These are phyloP conservation scores for Prunus armeniaca DNA, from an alignment of 306 rosid genomes.

Conservation along the genomic window DNA sequence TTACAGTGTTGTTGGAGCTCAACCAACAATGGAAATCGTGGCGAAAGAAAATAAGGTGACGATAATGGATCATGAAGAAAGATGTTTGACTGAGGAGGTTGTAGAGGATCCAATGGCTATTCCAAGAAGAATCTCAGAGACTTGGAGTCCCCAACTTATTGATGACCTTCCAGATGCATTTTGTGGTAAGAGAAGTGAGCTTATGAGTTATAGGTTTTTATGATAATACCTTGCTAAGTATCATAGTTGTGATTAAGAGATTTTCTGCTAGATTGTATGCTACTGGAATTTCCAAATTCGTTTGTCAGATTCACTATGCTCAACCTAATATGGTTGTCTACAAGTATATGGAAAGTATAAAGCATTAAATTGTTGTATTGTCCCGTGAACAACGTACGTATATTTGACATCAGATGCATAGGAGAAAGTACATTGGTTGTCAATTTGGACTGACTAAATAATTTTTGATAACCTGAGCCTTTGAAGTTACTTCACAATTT, in stretches of 20 bases:
- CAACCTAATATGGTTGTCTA: neutral
- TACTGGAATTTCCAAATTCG: neutral
- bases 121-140: conserved; percentile 55
- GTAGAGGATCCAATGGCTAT: conserved; percentile 68
- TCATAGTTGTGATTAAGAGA: neutral
- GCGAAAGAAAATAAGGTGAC: conserved; percentile 71
- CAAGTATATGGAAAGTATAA: neutral
- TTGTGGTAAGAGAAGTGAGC: conserved; percentile 51
- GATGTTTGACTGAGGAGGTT: conserved; percentile 43
- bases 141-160: conserved; percentile 57
- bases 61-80: conserved; percentile 59
- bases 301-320: neutral
- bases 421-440: neutral
- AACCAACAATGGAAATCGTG: conserved; percentile 72
- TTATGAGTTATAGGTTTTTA: too few relatives aligned
- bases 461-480: neutral
- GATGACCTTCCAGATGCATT: conserved; percentile 76
- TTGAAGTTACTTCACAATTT: neutral
- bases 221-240: neutral
- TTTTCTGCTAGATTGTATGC: neutral
- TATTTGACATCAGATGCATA: neutral
- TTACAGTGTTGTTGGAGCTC: conserved; percentile 75
- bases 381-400: neutral
- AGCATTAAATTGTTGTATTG: neutral
- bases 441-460: neutral